Conservation (phyloP, 140 eudicot genomes). For the Ambrosia hybrid region DNA sequence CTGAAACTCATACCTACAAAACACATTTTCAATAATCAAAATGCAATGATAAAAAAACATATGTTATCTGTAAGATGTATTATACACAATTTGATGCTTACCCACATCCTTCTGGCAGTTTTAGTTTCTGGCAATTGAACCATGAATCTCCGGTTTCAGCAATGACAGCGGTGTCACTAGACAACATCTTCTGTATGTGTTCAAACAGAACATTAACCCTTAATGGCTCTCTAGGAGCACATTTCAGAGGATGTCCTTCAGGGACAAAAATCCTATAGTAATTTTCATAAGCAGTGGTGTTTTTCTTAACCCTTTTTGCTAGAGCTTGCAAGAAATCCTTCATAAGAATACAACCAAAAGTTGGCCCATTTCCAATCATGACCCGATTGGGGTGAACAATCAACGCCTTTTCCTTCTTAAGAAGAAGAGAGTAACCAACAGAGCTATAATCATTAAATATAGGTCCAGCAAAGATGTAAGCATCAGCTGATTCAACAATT, state of each 20-base stretch:
- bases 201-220: conserved; percentile 69
- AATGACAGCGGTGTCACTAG: conserved; percentile 65
- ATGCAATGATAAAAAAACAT: background rate
- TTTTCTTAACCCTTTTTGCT: conserved; percentile 49
- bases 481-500: conserved; percentile 86
- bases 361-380: conserved; percentile 56
- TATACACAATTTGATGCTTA: conserved; percentile 22
- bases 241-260: conserved; percentile 54
- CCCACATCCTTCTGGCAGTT: conserved; percentile 70
- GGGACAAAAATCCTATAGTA: conserved; percentile 66
- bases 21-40: background rate
- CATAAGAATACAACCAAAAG: conserved; percentile 77
- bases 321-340: conserved; percentile 62
- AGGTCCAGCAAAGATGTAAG: conserved; percentile 76
- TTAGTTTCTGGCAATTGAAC: conserved; percentile 74
- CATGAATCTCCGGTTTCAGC: conserved; percentile 81
- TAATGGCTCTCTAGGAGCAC: conserved; percentile 52
- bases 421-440: conserved; percentile 73
- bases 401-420: conserved; percentile 64
- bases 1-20: conserved; percentile 60
- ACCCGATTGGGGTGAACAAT: conserved; percentile 74
- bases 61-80: too few relatives aligned
- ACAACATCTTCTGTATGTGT: conserved; percentile 69
- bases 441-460: conserved; percentile 80
- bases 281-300: conserved; percentile 65